phyloP scores from a whole-genome alignment of 2,329 filamentous ascomycete species.

The Hypoxylon sp. region DNA sequence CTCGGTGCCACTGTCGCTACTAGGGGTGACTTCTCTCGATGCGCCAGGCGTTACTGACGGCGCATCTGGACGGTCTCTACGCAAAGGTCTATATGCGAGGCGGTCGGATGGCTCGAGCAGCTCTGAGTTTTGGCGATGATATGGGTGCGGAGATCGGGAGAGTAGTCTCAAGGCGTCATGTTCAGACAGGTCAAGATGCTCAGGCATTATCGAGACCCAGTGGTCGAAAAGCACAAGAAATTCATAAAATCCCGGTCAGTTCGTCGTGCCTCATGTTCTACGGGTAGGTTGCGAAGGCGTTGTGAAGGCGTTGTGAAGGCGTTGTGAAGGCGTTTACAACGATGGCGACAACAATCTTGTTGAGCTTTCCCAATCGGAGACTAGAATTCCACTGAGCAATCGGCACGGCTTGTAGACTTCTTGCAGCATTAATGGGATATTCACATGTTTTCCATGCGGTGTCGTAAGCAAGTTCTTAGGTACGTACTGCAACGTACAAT shows the following conservation, averaged over 20 bases:
- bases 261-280: constrained; percentile 35
- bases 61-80: constrained; percentile 40
- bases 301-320: neutral
- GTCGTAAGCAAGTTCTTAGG: constrained; percentile 8
- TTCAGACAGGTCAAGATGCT: constrained; percentile 59
- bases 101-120: constrained; percentile 66
- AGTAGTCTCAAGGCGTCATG: constrained; percentile 63
- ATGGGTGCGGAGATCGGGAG: constrained; percentile 77
- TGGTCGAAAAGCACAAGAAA: constrained; percentile 42
- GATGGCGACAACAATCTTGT: constrained; percentile 5
- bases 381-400: constrained; percentile 12
- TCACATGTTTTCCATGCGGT: constrained; percentile 20
- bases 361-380: constrained; percentile 13
- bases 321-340: neutral
- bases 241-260: constrained; percentile 40
- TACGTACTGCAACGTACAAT: constrained; percentile 1
- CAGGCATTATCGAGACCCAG: constrained; percentile 62
- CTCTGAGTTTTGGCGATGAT: constrained; percentile 72
- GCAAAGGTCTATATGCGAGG: constrained; percentile 47
- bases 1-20: constrained; percentile 93
- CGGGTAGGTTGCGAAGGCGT: neutral
- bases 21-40: constrained; percentile 69
- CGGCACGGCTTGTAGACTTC: constrained; percentile 4
- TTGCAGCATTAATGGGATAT: constrained; percentile 16
- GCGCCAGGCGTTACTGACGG: constrained; percentile 45